These are phyloP conservation scores for Annona cherimola DNA, from an alignment of 164 flowering plant genomes.

Conservation along the genomic window DNA sequence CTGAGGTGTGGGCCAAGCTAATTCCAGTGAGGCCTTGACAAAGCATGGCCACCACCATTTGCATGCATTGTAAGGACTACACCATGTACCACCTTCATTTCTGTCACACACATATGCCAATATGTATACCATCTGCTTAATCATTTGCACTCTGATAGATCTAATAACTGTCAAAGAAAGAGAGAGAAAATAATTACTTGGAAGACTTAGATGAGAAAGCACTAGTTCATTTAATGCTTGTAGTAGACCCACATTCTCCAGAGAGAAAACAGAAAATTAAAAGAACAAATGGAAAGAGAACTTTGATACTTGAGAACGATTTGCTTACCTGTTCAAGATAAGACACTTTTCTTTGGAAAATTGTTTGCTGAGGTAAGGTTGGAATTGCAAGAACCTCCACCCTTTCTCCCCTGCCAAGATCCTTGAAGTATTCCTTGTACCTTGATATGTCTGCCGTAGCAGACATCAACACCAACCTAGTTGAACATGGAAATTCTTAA, in stretches of 20 bases:
- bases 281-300: background rate
- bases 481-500: constrained; percentile 15
- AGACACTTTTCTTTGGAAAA: constrained; percentile 56
- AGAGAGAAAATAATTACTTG: too few species aligned
- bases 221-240: too few species aligned
- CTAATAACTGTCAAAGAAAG: too few species aligned
- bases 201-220: too few species aligned
- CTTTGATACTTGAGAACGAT: background rate
- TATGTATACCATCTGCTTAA: too few species aligned
- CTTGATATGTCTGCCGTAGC: constrained; percentile 87
- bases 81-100: too few species aligned
- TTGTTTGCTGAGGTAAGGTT: constrained; percentile 39
- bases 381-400: constrained; percentile 93
- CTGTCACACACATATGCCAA: too few species aligned
- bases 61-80: too few species aligned
- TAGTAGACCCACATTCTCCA: background rate
- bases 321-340: constrained; percentile 82
- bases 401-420: constrained; percentile 87
- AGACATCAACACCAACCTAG: constrained; percentile 96
- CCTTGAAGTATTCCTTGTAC: constrained; percentile 83
- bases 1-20: too few species aligned
- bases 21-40: too few species aligned
- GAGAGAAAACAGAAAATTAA: background rate
- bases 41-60: too few species aligned
- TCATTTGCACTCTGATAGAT: too few species aligned